phyloP scores from a whole-genome alignment of 306 rosid species.

The Vigna mungo region DNA sequence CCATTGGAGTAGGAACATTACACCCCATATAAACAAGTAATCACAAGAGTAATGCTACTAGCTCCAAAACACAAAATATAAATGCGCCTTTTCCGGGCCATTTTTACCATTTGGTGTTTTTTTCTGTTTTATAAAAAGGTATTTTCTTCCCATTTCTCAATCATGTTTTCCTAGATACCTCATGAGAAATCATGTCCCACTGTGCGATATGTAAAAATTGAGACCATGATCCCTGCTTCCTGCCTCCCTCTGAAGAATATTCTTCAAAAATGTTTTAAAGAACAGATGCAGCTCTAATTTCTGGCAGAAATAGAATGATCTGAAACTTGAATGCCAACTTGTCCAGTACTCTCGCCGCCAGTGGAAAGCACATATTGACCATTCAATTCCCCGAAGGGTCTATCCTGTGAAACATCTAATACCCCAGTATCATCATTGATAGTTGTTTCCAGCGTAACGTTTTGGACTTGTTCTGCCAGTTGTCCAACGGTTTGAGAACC shows the following conservation, averaged over 20 bases:
- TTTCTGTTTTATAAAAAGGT: conserved; percentile 47
- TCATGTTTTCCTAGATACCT: conserved; percentile 52
- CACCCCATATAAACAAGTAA: conserved; percentile 47
- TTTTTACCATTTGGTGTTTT: conserved; percentile 37
- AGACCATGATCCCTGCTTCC: conserved; percentile 48
- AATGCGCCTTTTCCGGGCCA: conserved; percentile 32
- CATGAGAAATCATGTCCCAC: conserved; percentile 51
- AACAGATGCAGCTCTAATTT: conserved; percentile 59
- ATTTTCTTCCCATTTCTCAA: conserved; percentile 39
- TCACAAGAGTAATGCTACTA: conserved; percentile 53
- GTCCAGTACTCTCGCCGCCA: conserved; percentile 48
- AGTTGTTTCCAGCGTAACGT: conserved; percentile 53
- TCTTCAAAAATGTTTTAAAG: conserved; percentile 48
- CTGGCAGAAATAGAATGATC: conserved; percentile 59
- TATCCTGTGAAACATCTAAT: conserved; percentile 46
- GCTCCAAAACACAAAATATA: conserved; percentile 46
- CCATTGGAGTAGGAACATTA: conserved; percentile 42
- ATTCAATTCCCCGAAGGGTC: conserved; percentile 41
- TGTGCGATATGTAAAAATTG: conserved; percentile 42
- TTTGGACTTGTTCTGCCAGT: conserved; percentile 58
- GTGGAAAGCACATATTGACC: conserved; percentile 49
- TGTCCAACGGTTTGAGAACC: conserved; percentile 52
- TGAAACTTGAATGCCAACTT: conserved; percentile 52
- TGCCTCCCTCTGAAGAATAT: conserved; percentile 42
- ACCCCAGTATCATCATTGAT: conserved; percentile 33